Evolutionary conservation across 345 rosid genomes (phyloP), one percentile per base, ranked within the genome.

Genomic region (Populus deltoides): DNA sequence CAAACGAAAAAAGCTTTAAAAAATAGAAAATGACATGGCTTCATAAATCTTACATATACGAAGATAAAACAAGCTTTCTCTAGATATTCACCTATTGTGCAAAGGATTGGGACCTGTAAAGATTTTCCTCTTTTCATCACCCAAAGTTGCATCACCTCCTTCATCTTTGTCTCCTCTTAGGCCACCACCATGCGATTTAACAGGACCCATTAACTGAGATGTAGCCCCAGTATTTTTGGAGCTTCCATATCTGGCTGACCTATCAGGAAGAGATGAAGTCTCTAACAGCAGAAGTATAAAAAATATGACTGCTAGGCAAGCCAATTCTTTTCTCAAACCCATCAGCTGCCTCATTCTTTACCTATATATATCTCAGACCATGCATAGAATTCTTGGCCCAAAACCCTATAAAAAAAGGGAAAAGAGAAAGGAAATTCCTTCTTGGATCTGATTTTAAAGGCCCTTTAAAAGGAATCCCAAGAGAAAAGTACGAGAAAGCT

Each of bases 51-150:
- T 33, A 39, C 5, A 39, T 39, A 51, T 13, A 45, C 49, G 33
- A 36, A 43, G 71, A n/a, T 51, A 47, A 43, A 49, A 11, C 47
- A 71, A 33, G 36, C 24, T 15, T 41, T 16, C 51, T 12, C 24
- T n/a, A 10, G 17, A 24, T 72, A 53, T 1, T 73, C 72, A 86
- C 82, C 93, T 84, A 72, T 90, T 90, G 77, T 90, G 93, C 53
- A 90, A 86, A 76, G 93, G 93, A 72, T 90, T 88, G 66, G 93
- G 90, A 77, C 93, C 93, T 55, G 91, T 90, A 73, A 79, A 53
- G 80, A 90, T 80, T 82, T 75, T 90, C 75, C 93, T 90, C 88
- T 86, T 83, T 55, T 87, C 89, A 73, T 77, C 88, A 27, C 75
- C 85, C 71, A 87, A 84, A 81, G 72, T 22, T 39, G 71, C 49